phyloP scores from a whole-genome alignment of 169 alveolate species.

The Amoebophrya sp. region DNA sequence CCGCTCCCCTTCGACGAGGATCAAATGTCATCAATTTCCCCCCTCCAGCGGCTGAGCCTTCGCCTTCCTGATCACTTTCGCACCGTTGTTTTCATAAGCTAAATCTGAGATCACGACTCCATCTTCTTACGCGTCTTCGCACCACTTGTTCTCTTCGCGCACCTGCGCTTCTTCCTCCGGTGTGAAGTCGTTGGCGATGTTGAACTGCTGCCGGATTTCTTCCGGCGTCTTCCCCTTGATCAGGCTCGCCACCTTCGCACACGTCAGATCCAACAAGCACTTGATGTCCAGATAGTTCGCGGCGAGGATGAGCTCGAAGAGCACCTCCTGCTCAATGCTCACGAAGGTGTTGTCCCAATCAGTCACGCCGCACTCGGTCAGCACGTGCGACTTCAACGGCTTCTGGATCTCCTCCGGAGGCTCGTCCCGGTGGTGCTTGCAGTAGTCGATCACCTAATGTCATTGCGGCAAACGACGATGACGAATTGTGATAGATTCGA shows the following conservation, averaged over 20 bases:
- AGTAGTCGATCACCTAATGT: conserved; percentile 59
- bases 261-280: conserved; percentile 71
- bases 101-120: too few species aligned
- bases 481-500: neutral
- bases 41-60: too few species aligned
- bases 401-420: conserved; percentile 81
- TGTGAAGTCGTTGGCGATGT: conserved; percentile 82
- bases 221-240: conserved; percentile 79
- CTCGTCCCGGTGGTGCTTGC: conserved; percentile 70
- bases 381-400: conserved; percentile 73
- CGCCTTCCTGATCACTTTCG: too few species aligned
- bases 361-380: conserved; percentile 57
- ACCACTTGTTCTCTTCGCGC: conserved; percentile 82
- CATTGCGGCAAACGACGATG: neutral
- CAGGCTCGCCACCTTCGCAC: conserved; percentile 85
- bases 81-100: too few species aligned
- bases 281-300: conserved; percentile 84
- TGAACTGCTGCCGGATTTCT: conserved; percentile 79
- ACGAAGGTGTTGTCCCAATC: conserved; percentile 81
- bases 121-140: conserved; percentile 73
- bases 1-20: too few species aligned
- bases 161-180: conserved; percentile 87
- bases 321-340: conserved; percentile 70
- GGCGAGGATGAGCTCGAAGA: conserved; percentile 72
- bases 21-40: too few species aligned